Evolutionary conservation across 768 basidiomycete genomes (phyloP).

Genomic region (Amanita polypyramis): DNA sequence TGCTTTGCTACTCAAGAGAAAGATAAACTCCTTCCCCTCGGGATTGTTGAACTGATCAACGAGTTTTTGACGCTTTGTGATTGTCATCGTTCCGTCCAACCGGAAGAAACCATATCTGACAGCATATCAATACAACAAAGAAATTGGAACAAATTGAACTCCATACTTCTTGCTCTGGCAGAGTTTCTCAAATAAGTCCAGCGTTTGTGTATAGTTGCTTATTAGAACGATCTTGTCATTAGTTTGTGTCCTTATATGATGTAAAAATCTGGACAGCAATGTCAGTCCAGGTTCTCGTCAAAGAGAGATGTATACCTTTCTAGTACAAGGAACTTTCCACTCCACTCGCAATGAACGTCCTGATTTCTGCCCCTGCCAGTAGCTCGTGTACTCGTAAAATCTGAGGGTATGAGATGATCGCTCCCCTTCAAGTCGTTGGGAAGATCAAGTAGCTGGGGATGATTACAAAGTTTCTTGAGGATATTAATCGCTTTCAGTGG

Average conservation of each 20-base stretch:
- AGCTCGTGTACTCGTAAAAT: constrained; percentile 52
- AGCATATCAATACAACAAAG: constrained; percentile 1
- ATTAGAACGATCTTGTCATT: constrained; percentile 95
- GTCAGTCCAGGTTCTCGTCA: background rate
- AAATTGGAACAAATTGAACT: background rate
- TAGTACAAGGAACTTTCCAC: constrained; percentile 89
- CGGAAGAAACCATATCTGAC: constrained; percentile 81
- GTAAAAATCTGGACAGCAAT: constrained; percentile 55
- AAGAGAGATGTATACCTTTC: constrained; percentile 49
- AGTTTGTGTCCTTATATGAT: constrained; percentile 70
- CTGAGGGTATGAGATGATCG: constrained; percentile 72
- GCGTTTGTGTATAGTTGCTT: constrained; percentile 93
- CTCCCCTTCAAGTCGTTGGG: constrained; percentile 79
- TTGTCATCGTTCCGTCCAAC: constrained; percentile 91
- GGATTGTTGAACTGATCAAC: constrained; percentile 97
- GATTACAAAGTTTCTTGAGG: constrained; percentile 92
- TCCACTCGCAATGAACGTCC: constrained; percentile 67
- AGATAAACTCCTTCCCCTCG: constrained; percentile 86
- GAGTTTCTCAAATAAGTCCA: constrained; percentile 87
- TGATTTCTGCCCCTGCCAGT: constrained; percentile 33
- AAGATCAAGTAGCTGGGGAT: constrained; percentile 81
- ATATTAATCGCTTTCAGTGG: constrained; percentile 95
- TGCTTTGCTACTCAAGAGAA: constrained; percentile 90
- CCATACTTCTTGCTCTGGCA: constrained; percentile 75
- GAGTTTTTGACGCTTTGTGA: constrained; percentile 86